These are phyloP conservation scores for Septoria petroselini DNA, from an alignment of 2,329 filamentous ascomycete species.

Conservation along the genomic window DNA sequence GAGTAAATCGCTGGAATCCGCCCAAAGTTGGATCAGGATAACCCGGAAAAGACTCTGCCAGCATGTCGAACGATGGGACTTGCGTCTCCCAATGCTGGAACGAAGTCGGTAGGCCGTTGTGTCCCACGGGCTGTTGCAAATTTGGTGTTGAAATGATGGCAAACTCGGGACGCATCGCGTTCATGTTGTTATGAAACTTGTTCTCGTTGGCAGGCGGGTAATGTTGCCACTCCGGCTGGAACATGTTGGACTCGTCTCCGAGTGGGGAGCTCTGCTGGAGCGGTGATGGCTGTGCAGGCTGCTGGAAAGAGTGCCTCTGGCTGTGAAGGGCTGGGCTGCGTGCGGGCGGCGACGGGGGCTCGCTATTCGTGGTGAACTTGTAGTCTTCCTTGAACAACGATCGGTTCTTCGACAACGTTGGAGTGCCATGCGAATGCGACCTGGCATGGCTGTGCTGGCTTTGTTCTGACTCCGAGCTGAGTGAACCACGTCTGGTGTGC, in stretches of 20 bases:
- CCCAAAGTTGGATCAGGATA: conserved; percentile 1
- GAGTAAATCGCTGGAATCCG: background rate
- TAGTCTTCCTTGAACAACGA: conserved; percentile 17
- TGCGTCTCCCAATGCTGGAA: conserved; percentile 9
- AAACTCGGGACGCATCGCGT: conserved; percentile 27
- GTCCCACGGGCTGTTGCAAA: conserved; percentile 10
- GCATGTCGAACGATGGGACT: conserved; percentile 3
- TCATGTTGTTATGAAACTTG: conserved; percentile 6
- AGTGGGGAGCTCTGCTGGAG: conserved; percentile 29
- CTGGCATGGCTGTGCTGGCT: conserved; percentile 42
- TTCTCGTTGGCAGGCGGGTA: conserved; percentile 15
- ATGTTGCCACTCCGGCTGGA: conserved; percentile 34
- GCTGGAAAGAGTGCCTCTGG: conserved; percentile 19
- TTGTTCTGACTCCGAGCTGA: conserved; percentile 58
- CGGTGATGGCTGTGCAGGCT: conserved; percentile 26
- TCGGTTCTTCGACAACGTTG: conserved; percentile 32
- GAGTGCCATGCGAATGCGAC: conserved; percentile 39
- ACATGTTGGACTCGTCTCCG: conserved; percentile 32
- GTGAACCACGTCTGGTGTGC: conserved; percentile 51
- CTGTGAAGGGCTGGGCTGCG: conserved; percentile 26
- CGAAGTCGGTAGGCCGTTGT: background rate
- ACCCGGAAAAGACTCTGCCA: background rate
- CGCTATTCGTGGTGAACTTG: conserved; percentile 31
- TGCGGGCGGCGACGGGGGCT: conserved; percentile 29
- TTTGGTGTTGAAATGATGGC: conserved; percentile 24